Base-by-base conservation (phyloP, 140 eudicot genomes). In the Oenanthe javanica region DNA sequence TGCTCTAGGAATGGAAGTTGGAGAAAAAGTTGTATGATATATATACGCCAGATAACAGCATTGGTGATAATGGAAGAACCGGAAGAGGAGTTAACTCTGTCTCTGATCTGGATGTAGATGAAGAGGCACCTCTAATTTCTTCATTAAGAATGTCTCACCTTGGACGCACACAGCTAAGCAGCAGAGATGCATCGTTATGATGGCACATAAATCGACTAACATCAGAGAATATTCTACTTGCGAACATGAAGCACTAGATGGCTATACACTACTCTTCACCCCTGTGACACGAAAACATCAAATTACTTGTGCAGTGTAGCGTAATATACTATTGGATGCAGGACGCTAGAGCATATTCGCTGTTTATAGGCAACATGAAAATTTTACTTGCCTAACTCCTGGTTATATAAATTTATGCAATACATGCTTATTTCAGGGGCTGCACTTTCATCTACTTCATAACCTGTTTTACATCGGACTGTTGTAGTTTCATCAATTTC, bases 11-110 rank as follows among this genome's bases (percentile, higher is more conserved):
- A 43, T 87, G 89, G 91, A 89, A 88, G 84, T 50, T 81, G 51
- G 96, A 91, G 75, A 91, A 91, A 89, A 91, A 87, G 84, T 89
- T 88, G n/a, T 87, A 91, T 12, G 90, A 85, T 52, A 42, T 86
- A 75, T 83, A 57, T 49, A 76, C 42, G 51, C 86, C 89, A 8
- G 83, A 84, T 42, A 54, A 72, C 80, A 51, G 43, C 76, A 66
- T 21, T 67, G 87, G 82, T 54, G 86, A 87, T 4, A 78, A 55
- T 66, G 86, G 64, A 71, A 80, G 77, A 18, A 83, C 79, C 45
- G 70, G 83, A 19, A 84, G 89, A 71, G 84, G 85, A 54, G 76
- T 76, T 52, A 87, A 79, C 57, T 79, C 87, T 69, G 79, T 80
- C 77, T 84, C 89, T 11, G 96, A 84, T 77, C 10, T 79, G 79